Base-by-base conservation (phyloP, 768 basidiomycete genomes). In the Atractiella rhizophila region DNA sequence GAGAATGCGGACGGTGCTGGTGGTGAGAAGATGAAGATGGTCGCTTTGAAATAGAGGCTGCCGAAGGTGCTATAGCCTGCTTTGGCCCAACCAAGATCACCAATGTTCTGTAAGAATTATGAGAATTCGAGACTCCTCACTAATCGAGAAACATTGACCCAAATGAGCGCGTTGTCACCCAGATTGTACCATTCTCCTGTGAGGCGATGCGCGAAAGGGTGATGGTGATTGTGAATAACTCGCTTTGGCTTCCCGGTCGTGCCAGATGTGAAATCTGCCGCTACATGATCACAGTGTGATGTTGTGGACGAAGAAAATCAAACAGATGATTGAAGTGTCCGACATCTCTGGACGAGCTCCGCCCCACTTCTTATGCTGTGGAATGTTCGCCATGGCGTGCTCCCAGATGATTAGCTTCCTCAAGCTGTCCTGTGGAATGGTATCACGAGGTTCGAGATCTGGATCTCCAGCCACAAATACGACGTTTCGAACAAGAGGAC, bases 141-240 rank as follows among this genome's bases (percentile, higher is more conserved):
- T 21, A 21, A 34, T 16, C 6, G 15, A 7, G 21, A 15, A 5
- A 15, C 6, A 18, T 34, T 7, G 16, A 34, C 16, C 13, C 58
- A 58, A 19, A 58, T 52, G 40, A 61, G 47, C 1, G 50, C 53
- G 16, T 48, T 8, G 16, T 18, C 49, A 7, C 37, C 52, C 4
- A 24, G 20, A 21, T 39, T 42, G 5, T 36, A 37, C 2, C 31
- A 30, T 1, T 28, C 42, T 19, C 35, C 43, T 7, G 33, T 5
- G 21, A 35, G 10, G 35, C 19, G n/a, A 23, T 9, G 33, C 19
- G 24, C 38, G 3, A 42, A 28, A 4, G 32, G 34, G 21, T 41
- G 33, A 26, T 48, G 39, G 0, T 39, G 33, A 2, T 40, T 31
- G 24, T 44, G 44, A 1, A 43, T 36, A 6, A 48, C 47, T 34